Conservation (phyloP, 2,329 filamentous ascomycete genomes). For the Fusarium ramigenum region DNA sequence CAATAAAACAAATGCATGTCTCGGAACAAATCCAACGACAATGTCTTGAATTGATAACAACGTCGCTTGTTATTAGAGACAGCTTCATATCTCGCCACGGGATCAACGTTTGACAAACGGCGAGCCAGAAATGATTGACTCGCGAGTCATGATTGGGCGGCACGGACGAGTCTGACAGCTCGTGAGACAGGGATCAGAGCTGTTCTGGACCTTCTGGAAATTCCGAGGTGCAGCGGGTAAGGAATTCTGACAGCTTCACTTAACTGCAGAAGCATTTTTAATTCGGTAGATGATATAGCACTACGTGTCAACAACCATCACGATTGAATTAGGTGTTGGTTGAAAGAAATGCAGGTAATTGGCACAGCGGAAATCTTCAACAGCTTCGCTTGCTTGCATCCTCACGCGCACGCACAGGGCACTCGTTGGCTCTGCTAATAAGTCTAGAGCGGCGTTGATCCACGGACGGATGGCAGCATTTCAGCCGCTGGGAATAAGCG, state of each 20-base stretch:
- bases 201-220: constrained; percentile 31
- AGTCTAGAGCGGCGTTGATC: constrained; percentile 1
- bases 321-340: background rate
- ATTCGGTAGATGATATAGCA: background rate
- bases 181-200: background rate
- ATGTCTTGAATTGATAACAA: background rate
- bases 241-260: background rate
- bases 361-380: background rate
- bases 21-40: background rate
- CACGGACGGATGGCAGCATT: background rate
- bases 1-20: background rate
- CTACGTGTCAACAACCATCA: background rate
- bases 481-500: constrained; percentile 6
- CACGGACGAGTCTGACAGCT: constrained; percentile 8
- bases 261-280: background rate
- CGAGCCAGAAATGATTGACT: background rate
- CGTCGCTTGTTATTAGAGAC: too few species aligned
- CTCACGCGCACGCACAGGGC: constrained; percentile 21
- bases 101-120: background rate
- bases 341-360: background rate
- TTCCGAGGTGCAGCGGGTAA: constrained; percentile 17
- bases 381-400: background rate
- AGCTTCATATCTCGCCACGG: background rate
- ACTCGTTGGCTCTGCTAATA: background rate
- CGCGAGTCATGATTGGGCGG: constrained; percentile 16